Base-by-base conservation (phyloP, 352 stramenopile genomes). In the Phytophthora citricola region DNA sequence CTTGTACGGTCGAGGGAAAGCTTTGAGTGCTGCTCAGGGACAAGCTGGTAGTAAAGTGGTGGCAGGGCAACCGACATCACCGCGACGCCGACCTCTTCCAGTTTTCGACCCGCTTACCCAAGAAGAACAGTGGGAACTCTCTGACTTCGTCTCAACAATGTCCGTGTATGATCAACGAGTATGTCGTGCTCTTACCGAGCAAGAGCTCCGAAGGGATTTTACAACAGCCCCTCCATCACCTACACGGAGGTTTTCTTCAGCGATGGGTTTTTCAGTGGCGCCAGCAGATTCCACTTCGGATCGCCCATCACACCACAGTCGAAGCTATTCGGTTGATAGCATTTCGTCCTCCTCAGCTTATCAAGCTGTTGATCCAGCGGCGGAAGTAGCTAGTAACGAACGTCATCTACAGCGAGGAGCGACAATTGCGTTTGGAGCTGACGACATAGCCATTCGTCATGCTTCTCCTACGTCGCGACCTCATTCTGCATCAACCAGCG, bases 61-160 rank as follows among this genome's bases (percentile, higher is more conserved):
- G 24, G 24, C 24, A 26, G 31, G 31, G 9, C 31, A 36, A 14
- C 14, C 62, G 45, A n/a, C 44, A n/a, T 67, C 62, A 52, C 61
- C 67, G 12, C 38, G 66, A 36, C 34, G 56, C 1, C 45, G 48
- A 34, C 58, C 49, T 36, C 38, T 66, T 9, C 60, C 66, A 11
- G 57, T 61, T 14, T 50, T 88, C 31, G 71, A 78, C 1, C 76
- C 76, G 1, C 50, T 94, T 4, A 82, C 51, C 1, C 66, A 73
- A 17, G 56, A 66, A 34, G 83, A 94, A 58, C 53, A 72, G 7
- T 92, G 83, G 81, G 75, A 88, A 64, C 63, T 91, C 11, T 94
- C 85, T 0, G 85, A 94, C 47, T 69, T 91, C 5, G 63, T 94
- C 38, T 54, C 76, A 11, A 48, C 68, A 15, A 74, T 90, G 39